These are phyloP conservation scores for Jaltomata sinuosa DNA, from an alignment of 257 asterid species.

Conservation along the genomic window DNA sequence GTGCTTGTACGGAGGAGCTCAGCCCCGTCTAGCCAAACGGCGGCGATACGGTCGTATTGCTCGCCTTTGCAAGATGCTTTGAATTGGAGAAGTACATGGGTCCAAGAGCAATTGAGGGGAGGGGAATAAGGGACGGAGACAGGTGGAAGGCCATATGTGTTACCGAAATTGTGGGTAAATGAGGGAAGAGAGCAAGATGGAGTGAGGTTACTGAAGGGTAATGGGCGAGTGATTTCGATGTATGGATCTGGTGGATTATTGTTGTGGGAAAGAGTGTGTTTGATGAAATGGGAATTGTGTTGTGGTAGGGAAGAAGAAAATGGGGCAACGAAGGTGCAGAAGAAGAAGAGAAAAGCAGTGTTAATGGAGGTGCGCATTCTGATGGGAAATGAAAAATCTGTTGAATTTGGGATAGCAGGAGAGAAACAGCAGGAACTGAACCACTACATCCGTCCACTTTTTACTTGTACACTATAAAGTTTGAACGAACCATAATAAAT, in stretches of 20 bases:
- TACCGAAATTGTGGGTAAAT: constrained; percentile 47
- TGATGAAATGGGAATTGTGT: constrained; percentile 26
- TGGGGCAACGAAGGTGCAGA: constrained; percentile 6
- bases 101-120: constrained; percentile 62
- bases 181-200: constrained; percentile 53
- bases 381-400: not conserved
- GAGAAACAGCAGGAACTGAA: not conserved
- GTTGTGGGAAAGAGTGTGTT: constrained; percentile 1
- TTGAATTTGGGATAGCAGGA: not conserved
- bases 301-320: constrained; percentile 9
- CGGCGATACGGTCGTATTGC: constrained; percentile 78
- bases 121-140: constrained; percentile 39
- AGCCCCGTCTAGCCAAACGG: constrained; percentile 71
- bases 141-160: constrained; percentile 65
- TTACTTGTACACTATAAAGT: too few relatives aligned
- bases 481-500: too few relatives aligned
- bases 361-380: not conserved
- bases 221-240: constrained; percentile 50
- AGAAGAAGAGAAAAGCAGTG: constrained; percentile 12
- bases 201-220: constrained; percentile 29
- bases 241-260: constrained; percentile 12
- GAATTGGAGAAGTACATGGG: constrained; percentile 49
- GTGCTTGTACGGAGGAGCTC: constrained; percentile 91
- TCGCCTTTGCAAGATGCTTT: constrained; percentile 54
- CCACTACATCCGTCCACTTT: too few relatives aligned